Evolutionary conservation across 2,329 filamentous ascomycete genomes (phyloP).

Genomic region (Alternaria arborescens): DNA sequence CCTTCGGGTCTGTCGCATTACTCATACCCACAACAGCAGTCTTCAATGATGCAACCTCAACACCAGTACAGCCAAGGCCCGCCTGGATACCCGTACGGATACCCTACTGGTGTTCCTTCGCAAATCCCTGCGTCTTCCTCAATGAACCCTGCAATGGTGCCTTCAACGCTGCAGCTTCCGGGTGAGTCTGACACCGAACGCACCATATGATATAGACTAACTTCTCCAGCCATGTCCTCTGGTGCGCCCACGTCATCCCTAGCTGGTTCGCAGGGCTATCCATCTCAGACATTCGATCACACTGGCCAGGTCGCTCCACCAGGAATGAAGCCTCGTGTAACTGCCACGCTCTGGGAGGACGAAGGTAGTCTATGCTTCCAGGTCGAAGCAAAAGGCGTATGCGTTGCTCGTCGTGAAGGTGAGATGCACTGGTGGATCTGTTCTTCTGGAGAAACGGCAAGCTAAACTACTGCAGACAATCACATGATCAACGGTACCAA

Average conservation of each 20-base stretch:
- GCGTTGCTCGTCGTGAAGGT: conserved; percentile 94
- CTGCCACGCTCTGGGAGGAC: conserved; percentile 97
- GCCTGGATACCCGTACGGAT: conserved; percentile 74
- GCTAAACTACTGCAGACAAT: conserved; percentile 70
- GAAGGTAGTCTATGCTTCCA: conserved; percentile 98
- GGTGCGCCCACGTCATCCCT: conserved; percentile 40
- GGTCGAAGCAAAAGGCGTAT: conserved; percentile 94
- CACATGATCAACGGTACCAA: conserved; percentile 99
- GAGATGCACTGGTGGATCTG: conserved; percentile 16
- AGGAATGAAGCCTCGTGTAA: conserved; percentile 95
- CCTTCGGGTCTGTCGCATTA: conserved; percentile 79
- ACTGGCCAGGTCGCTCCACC: conserved; percentile 93
- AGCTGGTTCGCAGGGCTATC: conserved; percentile 44
- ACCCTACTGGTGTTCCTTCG: conserved; percentile 79
- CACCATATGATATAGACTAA: conserved; percentile 12
- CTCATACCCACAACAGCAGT: conserved; percentile 73
- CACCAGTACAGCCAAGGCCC: conserved; percentile 71
- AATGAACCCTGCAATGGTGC: conserved; percentile 71
- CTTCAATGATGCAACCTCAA: conserved; percentile 73
- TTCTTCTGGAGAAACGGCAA: neutral
- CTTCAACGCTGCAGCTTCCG: conserved; percentile 73
- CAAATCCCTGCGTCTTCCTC: conserved; percentile 74
- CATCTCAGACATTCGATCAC: conserved; percentile 73
- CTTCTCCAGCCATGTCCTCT: conserved; percentile 43
- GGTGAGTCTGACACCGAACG: conserved; percentile 48